Conservation (phyloP, 169 alveolate species). For the Toxoplasma gondii region DNA sequence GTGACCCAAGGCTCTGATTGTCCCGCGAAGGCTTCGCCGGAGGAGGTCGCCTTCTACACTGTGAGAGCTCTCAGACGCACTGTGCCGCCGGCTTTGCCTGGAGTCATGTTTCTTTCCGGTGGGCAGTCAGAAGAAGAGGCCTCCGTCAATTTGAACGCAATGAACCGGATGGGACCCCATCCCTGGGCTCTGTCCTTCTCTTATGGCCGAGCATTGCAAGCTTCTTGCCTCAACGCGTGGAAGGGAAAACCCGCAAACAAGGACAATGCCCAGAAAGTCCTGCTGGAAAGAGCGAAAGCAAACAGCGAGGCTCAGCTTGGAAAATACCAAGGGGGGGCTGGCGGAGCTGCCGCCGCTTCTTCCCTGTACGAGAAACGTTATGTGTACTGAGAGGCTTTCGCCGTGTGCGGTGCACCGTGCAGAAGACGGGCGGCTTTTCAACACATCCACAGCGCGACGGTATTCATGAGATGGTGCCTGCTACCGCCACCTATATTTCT, state of each 20-base stretch:
- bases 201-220: constrained; percentile 99
- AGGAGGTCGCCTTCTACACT: constrained; percentile 95
- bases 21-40: constrained; percentile 76
- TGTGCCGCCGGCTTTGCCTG: constrained; percentile 74
- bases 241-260: constrained; percentile 91
- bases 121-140: constrained; percentile 99
- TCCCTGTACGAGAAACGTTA: constrained; percentile 79
- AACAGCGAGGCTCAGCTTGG: constrained; percentile 97
- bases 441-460: too few species aligned
- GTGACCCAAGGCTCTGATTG: constrained; percentile 95
- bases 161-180: constrained; percentile 86
- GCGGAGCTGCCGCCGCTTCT: constrained; percentile 75
- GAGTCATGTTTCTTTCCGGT: constrained; percentile 98
- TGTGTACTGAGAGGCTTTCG: constrained; percentile 73
- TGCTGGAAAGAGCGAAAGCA: constrained; percentile 95
- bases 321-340: constrained; percentile 81
- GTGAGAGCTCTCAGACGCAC: constrained; percentile 95
- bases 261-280: constrained; percentile 94
- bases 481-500: too few species aligned
- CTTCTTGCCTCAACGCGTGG: constrained; percentile 97
- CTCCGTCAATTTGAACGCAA: constrained; percentile 94
- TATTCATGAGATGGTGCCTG: too few species aligned
- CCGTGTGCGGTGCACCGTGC: too few species aligned
- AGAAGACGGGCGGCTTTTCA: too few species aligned
- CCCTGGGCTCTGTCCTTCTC: constrained; percentile 99